Evolutionary conservation across 75 land plant species (phyloP).

Genomic region (Cryptomeria japonica): DNA sequence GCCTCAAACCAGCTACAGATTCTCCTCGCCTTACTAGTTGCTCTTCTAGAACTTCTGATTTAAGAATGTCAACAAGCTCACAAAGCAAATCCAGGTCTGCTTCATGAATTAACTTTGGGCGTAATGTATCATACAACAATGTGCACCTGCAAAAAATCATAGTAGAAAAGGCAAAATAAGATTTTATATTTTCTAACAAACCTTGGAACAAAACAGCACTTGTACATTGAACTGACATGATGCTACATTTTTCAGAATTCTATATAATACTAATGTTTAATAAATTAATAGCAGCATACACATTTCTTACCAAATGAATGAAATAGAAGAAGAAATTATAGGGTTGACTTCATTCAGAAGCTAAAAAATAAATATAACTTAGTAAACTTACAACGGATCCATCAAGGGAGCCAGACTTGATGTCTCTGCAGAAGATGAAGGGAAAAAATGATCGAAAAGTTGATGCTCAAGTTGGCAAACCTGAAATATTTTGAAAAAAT

Average conservation of each 20-base stretch:
- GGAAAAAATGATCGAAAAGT: slow-evolving; percentile 95
- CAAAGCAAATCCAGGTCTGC: slow-evolving; percentile 89
- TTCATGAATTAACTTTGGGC: slow-evolving; percentile 94
- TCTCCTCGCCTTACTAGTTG: slow-evolving; percentile 79
- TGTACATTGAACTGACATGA: not conserved
- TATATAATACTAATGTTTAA: not conserved
- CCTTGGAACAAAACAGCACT: not conserved
- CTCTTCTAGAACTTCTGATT: slow-evolving; percentile 91
- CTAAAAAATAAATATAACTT: slow-evolving; percentile 16
- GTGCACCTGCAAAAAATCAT: slow-evolving; percentile 58
- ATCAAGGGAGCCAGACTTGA: slow-evolving; percentile 74
- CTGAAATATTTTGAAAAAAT: slow-evolving; percentile 36
- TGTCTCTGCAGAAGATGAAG: slow-evolving; percentile 85
- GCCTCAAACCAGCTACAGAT: slow-evolving; percentile 84
- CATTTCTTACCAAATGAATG: not conserved
- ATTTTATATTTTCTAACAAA: not conserved
- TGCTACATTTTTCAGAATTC: not conserved
- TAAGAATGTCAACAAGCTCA: slow-evolving; percentile 95
- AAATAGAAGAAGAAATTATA: not conserved
- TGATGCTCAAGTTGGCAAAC: slow-evolving; percentile 98
- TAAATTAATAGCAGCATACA: not conserved
- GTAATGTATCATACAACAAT: slow-evolving; percentile 86
- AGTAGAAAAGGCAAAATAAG: not conserved
- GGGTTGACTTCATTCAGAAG: not conserved
- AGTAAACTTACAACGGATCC: slow-evolving; percentile 74